phyloP scores from a whole-genome alignment of 306 rosid species.

The Vigna nakashimae region DNA sequence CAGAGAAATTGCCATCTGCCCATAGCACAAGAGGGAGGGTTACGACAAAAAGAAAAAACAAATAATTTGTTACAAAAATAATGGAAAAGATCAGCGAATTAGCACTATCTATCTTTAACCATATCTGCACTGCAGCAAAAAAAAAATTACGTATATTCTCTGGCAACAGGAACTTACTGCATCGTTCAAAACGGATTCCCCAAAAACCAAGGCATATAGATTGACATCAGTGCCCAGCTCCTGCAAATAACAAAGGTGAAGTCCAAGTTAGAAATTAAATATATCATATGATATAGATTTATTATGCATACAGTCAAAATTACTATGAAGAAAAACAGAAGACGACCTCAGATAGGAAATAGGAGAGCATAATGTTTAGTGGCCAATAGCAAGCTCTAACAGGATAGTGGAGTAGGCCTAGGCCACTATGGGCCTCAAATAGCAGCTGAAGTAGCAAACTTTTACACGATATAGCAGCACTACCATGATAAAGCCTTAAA shows the following conservation, averaged over 20 bases:
- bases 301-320: slow-evolving; percentile 2
- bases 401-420: not conserved
- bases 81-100: slow-evolving; percentile 38
- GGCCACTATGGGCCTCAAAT: too few species aligned
- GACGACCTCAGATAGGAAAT: not conserved
- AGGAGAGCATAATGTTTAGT: not conserved
- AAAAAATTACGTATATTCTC: slow-evolving; percentile 23
- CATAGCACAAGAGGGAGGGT: slow-evolving; percentile 44
- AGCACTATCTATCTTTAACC: slow-evolving; percentile 41
- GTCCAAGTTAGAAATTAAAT: slow-evolving; percentile 26
- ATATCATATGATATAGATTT: slow-evolving; percentile 22
- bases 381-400: too few species aligned
- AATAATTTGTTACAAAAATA: slow-evolving; percentile 1
- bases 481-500: not conserved
- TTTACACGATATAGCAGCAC: not conserved
- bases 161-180: slow-evolving; percentile 67
- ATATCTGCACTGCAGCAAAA: slow-evolving; percentile 27
- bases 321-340: slow-evolving; percentile 7
- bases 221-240: slow-evolving; percentile 95
- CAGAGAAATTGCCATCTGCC: slow-evolving; percentile 97
- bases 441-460: not conserved
- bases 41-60: slow-evolving; percentile 30
- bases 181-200: slow-evolving; percentile 98
- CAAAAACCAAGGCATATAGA: slow-evolving; percentile 96
- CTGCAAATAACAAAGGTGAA: slow-evolving; percentile 54